Evolutionary conservation across 2,329 filamentous ascomycete genomes (phyloP), one percentile per base, ranked within the genome.

Genomic region (Tolypocladium nubicola): DNA sequence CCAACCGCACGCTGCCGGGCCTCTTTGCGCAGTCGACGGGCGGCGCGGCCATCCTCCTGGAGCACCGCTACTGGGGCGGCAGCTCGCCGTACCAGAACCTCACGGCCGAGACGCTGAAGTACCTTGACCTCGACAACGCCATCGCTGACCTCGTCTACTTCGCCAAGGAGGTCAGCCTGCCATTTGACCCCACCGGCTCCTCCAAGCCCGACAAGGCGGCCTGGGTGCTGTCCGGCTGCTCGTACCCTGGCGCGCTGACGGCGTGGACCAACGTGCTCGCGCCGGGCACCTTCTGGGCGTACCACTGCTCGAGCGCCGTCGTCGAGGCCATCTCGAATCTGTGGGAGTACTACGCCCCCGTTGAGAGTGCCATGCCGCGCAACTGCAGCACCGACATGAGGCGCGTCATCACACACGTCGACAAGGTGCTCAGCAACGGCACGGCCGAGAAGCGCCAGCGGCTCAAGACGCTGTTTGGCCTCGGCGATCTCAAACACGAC

Each of bases 41-140:
- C 60, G 90, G 89, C 2, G 74, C 93, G 23, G 87, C 84, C 10
- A 85, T 95, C 10, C 80, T 93, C 53, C 77, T 94, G 2, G 90
- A 94, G 73, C 89, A 94, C 67, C 83, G 90, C 53, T 95, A 92
- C 76, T 95, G 91, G 67, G 90, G 90, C 57, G 77, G 77, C 16
- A 90, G 86, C 66, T 84, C 86, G 56, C 89, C 89, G 0, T 80
- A 80, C 0, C 67, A 76, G 3, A 79, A 89, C 65, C 76, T 91
- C 56, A 76, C 72, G 63, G 86, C 83, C 0, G 75, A 86, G 66
- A 89, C 80, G 62, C 72, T 94, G 60, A 83, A 88, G 4, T 91
- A 91, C 73, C 74, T 93, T 66, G 87, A 87, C 1, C 90, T 89
- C 1, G 86, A 91, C 62, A 88, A 94, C 69, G 81, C 88, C 0